A percentile compares a stretch with the other conserved stretches of the same genome.
Conservation (phyloP, 208 protist genomes). For the Leishmania aethiopica region DNA sequence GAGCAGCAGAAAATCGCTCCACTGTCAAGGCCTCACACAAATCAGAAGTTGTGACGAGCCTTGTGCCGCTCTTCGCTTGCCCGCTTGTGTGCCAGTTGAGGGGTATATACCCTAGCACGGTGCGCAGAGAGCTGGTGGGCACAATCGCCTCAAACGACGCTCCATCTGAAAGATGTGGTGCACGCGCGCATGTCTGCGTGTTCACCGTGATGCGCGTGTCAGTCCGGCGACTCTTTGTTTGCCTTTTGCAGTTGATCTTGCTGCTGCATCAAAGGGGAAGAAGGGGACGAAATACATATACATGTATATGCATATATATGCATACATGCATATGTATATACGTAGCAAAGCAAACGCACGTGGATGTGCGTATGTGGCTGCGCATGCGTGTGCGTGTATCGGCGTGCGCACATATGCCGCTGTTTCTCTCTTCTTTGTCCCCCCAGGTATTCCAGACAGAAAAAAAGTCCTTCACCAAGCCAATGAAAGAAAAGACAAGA, state of each 20-base stretch:
- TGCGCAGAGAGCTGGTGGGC: neutral
- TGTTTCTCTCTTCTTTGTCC: neutral
- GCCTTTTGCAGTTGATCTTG: neutral
- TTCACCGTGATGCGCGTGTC: neutral
- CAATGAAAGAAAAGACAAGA: neutral
- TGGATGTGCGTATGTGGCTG: neutral
- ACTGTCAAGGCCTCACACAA: neutral
- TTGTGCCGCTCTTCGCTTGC: neutral
- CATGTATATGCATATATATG: neutral
- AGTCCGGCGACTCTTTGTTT: neutral
- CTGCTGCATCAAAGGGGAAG: neutral
- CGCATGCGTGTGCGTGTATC: neutral
- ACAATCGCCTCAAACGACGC: neutral
- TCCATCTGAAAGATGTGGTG: neutral
- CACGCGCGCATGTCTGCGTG: neutral
- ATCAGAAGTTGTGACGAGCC: neutral
- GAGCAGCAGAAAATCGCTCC: neutral
- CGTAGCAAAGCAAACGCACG: neutral
- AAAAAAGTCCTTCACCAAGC: neutral
- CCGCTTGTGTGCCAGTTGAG: neutral
- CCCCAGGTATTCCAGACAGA: neutral
- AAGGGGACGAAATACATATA: neutral
- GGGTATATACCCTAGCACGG: neutral
- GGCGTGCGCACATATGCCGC: neutral
- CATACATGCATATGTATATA: neutral